phyloP scores from a whole-genome alignment of 192 early-diverging fungal species.

The Coemansia sp. region DNA sequence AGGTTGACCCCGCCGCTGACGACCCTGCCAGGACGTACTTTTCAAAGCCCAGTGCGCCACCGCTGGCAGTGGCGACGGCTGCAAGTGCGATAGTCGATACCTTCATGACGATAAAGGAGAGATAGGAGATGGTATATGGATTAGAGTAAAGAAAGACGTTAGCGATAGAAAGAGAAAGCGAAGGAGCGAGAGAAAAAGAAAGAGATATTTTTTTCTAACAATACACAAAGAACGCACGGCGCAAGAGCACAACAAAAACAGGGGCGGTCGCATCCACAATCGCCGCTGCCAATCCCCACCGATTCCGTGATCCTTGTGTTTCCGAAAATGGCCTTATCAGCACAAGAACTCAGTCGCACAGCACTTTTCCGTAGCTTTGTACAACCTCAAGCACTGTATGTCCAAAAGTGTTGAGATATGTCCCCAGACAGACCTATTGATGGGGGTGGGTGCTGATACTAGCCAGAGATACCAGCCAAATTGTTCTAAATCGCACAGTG shows the following conservation, averaged over 20 bases:
- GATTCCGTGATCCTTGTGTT: not conserved
- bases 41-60: conserved; percentile 29
- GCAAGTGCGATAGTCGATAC: conserved; percentile 27
- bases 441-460: not conserved
- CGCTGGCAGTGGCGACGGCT: conserved; percentile 29
- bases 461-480: not conserved
- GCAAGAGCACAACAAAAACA: not conserved
- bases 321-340: not conserved
- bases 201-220: not conserved
- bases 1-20: conserved; percentile 5
- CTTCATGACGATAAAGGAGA: conserved; percentile 23
- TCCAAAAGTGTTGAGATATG: no score
- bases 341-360: not conserved
- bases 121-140: not conserved
- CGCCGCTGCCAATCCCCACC: not conserved
- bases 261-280: not conserved
- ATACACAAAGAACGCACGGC: conserved; percentile 1
- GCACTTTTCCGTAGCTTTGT: not conserved
- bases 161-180: not conserved
- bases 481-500: no score
- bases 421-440: no score
- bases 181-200: conserved; percentile 5
- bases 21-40: conserved; percentile 39
- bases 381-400: not conserved
- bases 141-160: not conserved